Base-by-base conservation (phyloP, 2,329 filamentous ascomycete genomes). In the Aspergillus sp. region DNA sequence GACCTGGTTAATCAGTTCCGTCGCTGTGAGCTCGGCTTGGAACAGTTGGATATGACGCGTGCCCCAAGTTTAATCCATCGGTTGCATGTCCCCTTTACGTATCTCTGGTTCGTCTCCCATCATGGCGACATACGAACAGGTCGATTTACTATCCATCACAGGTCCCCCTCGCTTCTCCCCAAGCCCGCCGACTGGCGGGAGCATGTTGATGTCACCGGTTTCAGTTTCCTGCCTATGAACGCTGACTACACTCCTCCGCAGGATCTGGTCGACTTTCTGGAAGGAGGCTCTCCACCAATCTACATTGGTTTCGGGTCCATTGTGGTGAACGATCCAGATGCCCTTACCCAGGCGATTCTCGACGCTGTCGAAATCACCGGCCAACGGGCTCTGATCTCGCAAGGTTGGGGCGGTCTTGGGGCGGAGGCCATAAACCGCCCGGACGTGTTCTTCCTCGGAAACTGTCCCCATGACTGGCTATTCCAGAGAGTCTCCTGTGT, bases 391-490 rank as follows among this genome's bases (percentile, higher is more conserved):
- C 67, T 94, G 1, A 84, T 94, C 1, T 90, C 87, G 0, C 88
- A 90, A 59, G 88, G 88, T 6, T 93, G 88, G 88, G 86, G 88
- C 43, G 86, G 86, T 0, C 72, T 93, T 5, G 88, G 87, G 32
- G 85, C 79, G 1, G 84, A 88, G 57, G 72, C 81, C 33, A 61
- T 85, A 6, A 77, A 75, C 2, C 65, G 86, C 26, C 86, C 85
- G 0, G 80, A 88, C 5, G 80, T 8, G 78, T 91, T 4, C 88
- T 85, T 93, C 83, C 73, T 93, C 33, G 88, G 86, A 9, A 91
- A 90, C 56, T 83, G 84, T 33, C 88, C 88, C 2, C 88, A 94
- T 51, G 88, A 93, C 64, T 94, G 88, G 88, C 68, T 94, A 0
- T 94, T 94, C 64, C 75, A 87, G 51, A 81, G 77, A 32, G 87